Base-by-base conservation (phyloP, 78 protist species). In the Polysphondylium violaceum region DNA sequence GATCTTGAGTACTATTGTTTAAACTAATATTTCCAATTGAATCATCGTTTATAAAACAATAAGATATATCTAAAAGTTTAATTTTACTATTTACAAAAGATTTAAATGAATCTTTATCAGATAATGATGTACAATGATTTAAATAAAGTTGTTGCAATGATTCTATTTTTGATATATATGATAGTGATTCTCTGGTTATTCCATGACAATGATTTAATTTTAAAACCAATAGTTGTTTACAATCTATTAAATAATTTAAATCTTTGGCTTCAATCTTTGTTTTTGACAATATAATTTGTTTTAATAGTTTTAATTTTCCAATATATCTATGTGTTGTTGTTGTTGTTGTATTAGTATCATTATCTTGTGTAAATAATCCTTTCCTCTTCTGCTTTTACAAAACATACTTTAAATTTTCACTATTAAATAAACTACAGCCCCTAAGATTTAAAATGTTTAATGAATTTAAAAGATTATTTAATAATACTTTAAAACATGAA, bases 41-140 rank as follows among this genome's bases (percentile, higher is more conserved):
- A 23, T 19, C 11, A 29, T 81, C 77, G 17, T 81, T 69, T 14
- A 81, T 68, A 25, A 81, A 81, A 56, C 89, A 81, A 41, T 35
- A 81, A 14, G 89, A 81, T 1, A 81, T 31, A 56, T 56, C 51
- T 33, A 81, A 56, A 14, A 33, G 25, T n/a, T 69, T 1, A 2
- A 81, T 65, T 2, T 23, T 65, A 6, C 56, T 43, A 0, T 50
- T 47, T 16, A 27, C n/a, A 9, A 81, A 41, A 14, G 67, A 19
- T 29, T 38, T 47, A 23, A 81, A 29, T 19, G 89, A 65, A 21
- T 68, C 55, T 3, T 31, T 47, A 2, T 55, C 47, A 55, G 47
- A 69, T 16, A 81, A 53, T 36, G 40, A 51, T 55, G 64, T 40
- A 68, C 89, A 81, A 33, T 81, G 53, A 3, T 35, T 51, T 7